These are phyloP conservation scores for Mrakia gelida DNA, from an alignment of 768 basidiomycete species.

Conservation along the genomic window DNA sequence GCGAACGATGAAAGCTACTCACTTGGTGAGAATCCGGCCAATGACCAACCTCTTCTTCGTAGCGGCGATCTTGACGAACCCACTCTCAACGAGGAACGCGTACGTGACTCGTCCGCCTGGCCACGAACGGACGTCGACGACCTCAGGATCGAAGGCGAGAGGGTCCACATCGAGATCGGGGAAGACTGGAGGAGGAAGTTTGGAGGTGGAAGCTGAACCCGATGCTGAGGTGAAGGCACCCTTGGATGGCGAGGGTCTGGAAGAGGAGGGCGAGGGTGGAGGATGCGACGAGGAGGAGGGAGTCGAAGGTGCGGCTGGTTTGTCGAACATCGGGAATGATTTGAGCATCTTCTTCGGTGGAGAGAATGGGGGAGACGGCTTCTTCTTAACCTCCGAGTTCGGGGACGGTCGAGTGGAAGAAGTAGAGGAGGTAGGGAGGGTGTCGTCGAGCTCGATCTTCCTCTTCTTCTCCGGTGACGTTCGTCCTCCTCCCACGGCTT, in stretches of 20 bases:
- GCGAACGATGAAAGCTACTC: background rate
- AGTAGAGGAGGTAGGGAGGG: background rate
- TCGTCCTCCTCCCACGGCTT: too few relatives aligned
- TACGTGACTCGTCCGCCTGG: constrained; percentile 25
- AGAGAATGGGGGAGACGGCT: background rate
- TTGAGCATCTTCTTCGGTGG: background rate
- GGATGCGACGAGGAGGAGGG: background rate
- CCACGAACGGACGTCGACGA: constrained; percentile 18
- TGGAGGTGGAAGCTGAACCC: background rate
- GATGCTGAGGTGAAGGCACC: background rate
- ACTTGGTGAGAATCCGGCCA: constrained; percentile 24
- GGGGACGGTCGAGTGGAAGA: background rate
- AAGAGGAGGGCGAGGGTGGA: background rate
- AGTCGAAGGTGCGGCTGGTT: background rate
- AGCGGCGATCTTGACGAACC: constrained; percentile 18
- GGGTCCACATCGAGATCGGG: constrained; percentile 29
- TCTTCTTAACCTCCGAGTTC: background rate
- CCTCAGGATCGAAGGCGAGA: constrained; percentile 23
- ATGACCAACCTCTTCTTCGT: constrained; percentile 26
- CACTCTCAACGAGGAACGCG: constrained; percentile 23
- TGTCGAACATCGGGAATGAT: constrained; percentile 10
- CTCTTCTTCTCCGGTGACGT: background rate
- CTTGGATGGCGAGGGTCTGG: background rate
- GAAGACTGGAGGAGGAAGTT: background rate
- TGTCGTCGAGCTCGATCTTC: background rate